Evolutionary conservation across 306 rosid species (phyloP).

Genomic region (Luffa aegyptiaca): DNA sequence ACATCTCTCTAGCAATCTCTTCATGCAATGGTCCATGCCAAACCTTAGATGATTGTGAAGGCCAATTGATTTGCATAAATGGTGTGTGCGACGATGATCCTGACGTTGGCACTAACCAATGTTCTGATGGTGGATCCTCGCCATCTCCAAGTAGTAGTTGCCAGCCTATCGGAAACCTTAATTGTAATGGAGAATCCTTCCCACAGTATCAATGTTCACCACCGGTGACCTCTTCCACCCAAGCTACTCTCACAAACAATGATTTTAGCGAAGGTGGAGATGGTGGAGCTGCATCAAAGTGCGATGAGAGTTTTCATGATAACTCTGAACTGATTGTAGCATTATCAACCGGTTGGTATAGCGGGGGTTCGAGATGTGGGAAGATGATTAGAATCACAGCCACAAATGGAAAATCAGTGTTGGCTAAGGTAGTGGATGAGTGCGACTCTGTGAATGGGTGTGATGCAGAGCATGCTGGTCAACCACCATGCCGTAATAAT

Average conservation of each 20-base stretch:
- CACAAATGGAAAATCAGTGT: background rate
- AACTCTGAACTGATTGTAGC: background rate
- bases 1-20: constrained; percentile 20
- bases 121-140: background rate
- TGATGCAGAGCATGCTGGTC: background rate
- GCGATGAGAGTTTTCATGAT: background rate
- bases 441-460: constrained; percentile 5
- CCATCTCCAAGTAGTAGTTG: background rate
- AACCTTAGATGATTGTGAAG: constrained; percentile 22
- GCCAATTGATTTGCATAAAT: constrained; percentile 39
- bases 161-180: background rate
- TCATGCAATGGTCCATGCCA: constrained; percentile 26
- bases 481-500: background rate
- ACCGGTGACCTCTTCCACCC: background rate
- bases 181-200: background rate
- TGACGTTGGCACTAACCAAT: constrained; percentile 22
- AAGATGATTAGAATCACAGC: background rate
- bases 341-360: background rate
- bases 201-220: background rate
- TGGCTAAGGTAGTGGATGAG: constrained; percentile 7
- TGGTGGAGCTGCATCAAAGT: background rate
- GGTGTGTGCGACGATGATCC: constrained; percentile 38
- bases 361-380: background rate
- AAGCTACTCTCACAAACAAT: background rate
- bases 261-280: background rate